Evolutionary conservation across 2,329 filamentous ascomycete species (phyloP).

Genomic region (Neobulgaria alba): DNA sequence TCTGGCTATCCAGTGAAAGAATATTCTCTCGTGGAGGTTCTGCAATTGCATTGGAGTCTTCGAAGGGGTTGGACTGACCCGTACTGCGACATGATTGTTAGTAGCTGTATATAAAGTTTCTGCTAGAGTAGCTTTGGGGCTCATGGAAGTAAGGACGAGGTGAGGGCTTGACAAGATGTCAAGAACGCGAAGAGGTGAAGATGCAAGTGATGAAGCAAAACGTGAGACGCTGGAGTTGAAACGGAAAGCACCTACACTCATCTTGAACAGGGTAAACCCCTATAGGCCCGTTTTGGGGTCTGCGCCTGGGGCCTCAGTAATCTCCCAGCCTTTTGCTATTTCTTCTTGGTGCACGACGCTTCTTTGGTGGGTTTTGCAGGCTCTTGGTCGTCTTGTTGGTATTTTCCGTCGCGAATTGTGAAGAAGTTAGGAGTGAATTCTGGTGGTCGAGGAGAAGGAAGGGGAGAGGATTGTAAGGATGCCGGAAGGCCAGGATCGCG

Average conservation of each 20-base stretch:
- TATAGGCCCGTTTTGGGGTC: slow-evolving; percentile 8
- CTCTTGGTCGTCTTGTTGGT: no score
- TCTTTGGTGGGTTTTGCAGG: no score
- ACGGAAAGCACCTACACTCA: slow-evolving; percentile 25
- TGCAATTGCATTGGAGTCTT: no score
- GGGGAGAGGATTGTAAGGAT: background rate
- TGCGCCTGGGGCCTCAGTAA: slow-evolving; percentile 8
- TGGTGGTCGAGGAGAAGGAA: background rate
- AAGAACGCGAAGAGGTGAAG: background rate
- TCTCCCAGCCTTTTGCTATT: slow-evolving; percentile 1
- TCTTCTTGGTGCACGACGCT: no score
- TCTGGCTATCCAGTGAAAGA: no score
- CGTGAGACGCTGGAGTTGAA: slow-evolving; percentile 14
- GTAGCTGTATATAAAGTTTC: slow-evolving; percentile 18
- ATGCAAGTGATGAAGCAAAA: slow-evolving; percentile 10
- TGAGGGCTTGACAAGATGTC: background rate
- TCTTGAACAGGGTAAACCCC: slow-evolving; percentile 17
- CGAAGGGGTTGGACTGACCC: slow-evolving; percentile 19
- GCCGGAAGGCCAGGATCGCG: no score
- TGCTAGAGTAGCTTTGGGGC: slow-evolving; percentile 1
- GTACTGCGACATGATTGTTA: slow-evolving; percentile 27
- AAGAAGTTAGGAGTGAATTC: no score
- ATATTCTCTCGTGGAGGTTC: no score
- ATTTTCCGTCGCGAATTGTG: background rate
- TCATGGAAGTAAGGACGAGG: background rate